These are phyloP conservation scores for Bonia amplexicaulis DNA, from an alignment of 176 grass and related monocot species.

Conservation along the genomic window DNA sequence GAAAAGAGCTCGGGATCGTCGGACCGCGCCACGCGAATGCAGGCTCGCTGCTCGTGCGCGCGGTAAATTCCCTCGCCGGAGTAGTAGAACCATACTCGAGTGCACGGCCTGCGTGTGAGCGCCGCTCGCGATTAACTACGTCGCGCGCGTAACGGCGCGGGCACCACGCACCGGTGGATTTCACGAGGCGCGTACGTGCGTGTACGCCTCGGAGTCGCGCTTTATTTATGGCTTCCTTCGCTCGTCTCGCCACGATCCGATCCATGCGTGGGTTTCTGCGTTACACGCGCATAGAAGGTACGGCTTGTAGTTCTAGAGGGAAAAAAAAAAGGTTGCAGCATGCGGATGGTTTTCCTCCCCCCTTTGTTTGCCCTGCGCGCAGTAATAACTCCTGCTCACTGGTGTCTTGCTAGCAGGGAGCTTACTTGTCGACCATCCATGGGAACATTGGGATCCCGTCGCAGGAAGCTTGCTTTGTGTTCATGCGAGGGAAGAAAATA, in stretches of 20 bases:
- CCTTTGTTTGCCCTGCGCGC: neutral
- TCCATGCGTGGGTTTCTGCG: neutral
- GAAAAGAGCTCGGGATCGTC: neutral
- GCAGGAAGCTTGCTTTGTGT: too few species aligned
- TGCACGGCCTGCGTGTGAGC: neutral
- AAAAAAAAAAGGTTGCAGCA: too few species aligned
- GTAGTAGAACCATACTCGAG: neutral
- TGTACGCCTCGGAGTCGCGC: neutral
- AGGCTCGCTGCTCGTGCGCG: neutral
- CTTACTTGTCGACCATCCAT: too few species aligned
- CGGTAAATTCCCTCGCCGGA: neutral
- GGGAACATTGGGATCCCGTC: too few species aligned
- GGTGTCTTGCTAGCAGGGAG: too few species aligned
- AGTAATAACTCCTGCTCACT: too few species aligned
- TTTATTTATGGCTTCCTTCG: neutral
- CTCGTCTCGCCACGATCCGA: neutral
- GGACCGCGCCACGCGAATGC: neutral
- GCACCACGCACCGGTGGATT: neutral
- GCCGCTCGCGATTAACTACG: neutral
- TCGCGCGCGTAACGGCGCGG: neutral
- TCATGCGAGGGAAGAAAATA: too few species aligned
- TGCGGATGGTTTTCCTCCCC: too few species aligned
- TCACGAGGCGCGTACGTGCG: neutral
- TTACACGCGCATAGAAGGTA: neutral
- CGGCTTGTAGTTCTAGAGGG: too few species aligned